Conservation (phyloP, 106 monocot species). For the Iris macrosiphon region DNA sequence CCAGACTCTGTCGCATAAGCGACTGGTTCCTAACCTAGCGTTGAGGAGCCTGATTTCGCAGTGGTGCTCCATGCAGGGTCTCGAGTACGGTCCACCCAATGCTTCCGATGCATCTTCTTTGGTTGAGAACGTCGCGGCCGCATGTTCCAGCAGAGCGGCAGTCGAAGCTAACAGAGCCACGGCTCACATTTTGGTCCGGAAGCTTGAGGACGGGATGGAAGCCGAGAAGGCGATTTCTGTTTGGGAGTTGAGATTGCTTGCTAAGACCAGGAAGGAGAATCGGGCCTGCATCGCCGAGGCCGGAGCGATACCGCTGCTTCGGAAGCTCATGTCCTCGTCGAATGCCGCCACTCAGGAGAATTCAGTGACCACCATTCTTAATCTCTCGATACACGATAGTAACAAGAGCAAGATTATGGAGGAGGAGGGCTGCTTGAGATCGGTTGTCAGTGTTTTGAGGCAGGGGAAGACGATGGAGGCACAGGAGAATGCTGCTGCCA, state of each 20-base stretch:
- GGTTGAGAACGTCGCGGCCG: neutral
- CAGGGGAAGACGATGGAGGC: constrained; percentile 36
- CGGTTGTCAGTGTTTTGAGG: constrained; percentile 25
- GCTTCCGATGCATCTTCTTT: neutral
- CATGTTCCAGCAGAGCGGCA: constrained; percentile 18
- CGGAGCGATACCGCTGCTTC: constrained; percentile 50
- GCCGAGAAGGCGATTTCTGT: constrained; percentile 24
- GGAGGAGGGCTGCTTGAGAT: constrained; percentile 34
- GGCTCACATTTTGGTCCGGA: constrained; percentile 21
- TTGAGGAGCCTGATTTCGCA: constrained; percentile 39
- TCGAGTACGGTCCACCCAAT: constrained; percentile 22
- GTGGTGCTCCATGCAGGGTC: constrained; percentile 34
- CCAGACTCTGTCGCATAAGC: constrained; percentile 25
- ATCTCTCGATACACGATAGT: constrained; percentile 42
- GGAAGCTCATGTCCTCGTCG: constrained; percentile 17
- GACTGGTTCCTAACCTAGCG: constrained; percentile 41
- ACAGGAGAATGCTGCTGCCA: constrained; percentile 60
- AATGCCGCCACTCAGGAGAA: constrained; percentile 36
- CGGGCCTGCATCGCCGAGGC: constrained; percentile 42
- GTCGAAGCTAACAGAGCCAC: constrained; percentile 36
- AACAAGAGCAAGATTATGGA: constrained; percentile 47
- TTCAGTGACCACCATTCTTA: constrained; percentile 51
- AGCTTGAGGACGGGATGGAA: constrained; percentile 18
- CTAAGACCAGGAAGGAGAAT: constrained; percentile 47
- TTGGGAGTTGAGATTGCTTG: constrained; percentile 37